These are phyloP conservation scores for Paraleonurus japonicus DNA, from an alignment of 257 asterid species.

Conservation along the genomic window DNA sequence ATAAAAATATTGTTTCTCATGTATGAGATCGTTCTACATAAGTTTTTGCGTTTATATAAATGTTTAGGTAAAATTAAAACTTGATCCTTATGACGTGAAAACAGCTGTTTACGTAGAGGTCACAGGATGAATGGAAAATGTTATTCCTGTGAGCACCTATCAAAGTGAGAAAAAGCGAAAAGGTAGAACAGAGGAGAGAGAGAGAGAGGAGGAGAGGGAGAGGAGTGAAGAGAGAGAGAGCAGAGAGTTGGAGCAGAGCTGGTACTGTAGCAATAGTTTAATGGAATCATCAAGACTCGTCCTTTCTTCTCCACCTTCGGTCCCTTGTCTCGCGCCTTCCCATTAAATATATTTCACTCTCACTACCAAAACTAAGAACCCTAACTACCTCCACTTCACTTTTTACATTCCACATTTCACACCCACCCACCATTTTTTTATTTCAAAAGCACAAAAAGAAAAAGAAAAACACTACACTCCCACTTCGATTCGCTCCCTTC, in stretches of 20 bases:
- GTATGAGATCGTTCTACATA: too few relatives aligned
- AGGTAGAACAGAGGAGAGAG: not conserved
- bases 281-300: constrained; percentile 31
- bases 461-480: not conserved
- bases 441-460: not conserved
- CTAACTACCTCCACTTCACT: constrained; percentile 41
- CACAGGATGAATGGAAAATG: constrained; percentile 10
- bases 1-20: too few relatives aligned
- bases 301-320: constrained; percentile 33
- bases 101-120: not conserved
- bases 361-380: constrained; percentile 24
- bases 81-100: not conserved
- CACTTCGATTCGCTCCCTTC: constrained; percentile 20
- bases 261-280: constrained; percentile 33
- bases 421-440: constrained; percentile 23
- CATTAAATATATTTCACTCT: constrained; percentile 27
- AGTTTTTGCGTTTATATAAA: too few relatives aligned
- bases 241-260: constrained; percentile 19
- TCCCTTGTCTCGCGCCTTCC: constrained; percentile 21
- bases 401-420: constrained; percentile 23
- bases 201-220: constrained; percentile 3
- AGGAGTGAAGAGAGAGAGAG: constrained; percentile 14
- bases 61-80: too few relatives aligned
- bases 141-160: constrained; percentile 26
- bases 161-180: constrained; percentile 1